phyloP scores from a whole-genome alignment of 2,329 filamentous ascomycete species.

The Botrytis fabae region DNA sequence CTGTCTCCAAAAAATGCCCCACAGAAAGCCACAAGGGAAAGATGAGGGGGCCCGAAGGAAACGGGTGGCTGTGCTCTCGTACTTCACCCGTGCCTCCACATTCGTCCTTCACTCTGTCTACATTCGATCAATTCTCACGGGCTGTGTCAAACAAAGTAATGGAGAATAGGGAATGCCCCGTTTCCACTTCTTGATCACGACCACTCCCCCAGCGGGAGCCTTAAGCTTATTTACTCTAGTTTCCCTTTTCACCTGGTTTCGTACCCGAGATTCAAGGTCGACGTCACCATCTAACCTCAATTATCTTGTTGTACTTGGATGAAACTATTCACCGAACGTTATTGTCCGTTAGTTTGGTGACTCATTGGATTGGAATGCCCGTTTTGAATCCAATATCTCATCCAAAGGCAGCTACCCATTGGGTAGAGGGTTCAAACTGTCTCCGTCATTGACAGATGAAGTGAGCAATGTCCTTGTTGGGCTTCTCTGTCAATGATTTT shows the following conservation, averaged over 20 bases:
- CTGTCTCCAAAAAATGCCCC: constrained; percentile 17
- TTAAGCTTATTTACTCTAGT: background rate
- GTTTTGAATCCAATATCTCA: background rate
- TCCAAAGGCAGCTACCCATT: constrained; percentile 13
- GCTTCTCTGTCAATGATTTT: background rate
- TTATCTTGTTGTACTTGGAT: background rate
- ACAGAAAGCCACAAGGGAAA: background rate
- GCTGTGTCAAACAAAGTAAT: background rate
- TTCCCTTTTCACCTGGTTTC: background rate
- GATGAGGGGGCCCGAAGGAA: background rate
- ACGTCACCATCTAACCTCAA: constrained; percentile 4
- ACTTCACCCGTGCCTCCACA: constrained; percentile 10
- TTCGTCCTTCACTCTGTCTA: constrained; percentile 12
- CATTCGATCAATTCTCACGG: background rate
- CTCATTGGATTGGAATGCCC: background rate
- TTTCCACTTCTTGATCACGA: background rate
- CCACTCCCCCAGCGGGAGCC: background rate
- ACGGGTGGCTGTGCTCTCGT: constrained; percentile 5
- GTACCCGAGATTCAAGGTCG: background rate
- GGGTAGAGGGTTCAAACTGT: background rate
- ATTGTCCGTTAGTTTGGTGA: constrained; percentile 15
- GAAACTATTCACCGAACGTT: constrained; percentile 12
- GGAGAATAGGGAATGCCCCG: background rate
- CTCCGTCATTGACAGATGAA: background rate
- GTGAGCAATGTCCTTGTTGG: background rate